phyloP scores from a whole-genome alignment of 2,329 filamentous ascomycete genomes.

The Monilinia vaccinii-corymbosi region DNA sequence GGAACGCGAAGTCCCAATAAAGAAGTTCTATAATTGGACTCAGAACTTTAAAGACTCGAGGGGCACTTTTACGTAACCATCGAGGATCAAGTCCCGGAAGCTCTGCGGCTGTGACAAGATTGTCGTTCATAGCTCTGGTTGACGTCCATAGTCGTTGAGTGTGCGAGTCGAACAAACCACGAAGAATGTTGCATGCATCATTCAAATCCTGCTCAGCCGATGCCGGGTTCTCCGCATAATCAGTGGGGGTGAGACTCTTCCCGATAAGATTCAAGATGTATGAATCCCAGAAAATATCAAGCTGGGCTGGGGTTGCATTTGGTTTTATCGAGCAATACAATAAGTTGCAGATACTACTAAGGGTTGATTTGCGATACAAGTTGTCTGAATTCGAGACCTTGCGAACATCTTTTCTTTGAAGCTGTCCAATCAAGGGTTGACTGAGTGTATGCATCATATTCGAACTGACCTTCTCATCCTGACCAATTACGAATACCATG shows the following conservation, averaged over 20 bases:
- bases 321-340: constrained; percentile 78
- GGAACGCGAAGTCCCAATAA: constrained; percentile 53
- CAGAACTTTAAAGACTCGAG: constrained; percentile 54
- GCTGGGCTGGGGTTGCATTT: constrained; percentile 50
- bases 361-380: constrained; percentile 47
- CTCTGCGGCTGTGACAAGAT: constrained; percentile 49
- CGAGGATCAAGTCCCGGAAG: constrained; percentile 75
- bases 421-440: constrained; percentile 58
- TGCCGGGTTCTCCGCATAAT: constrained; percentile 31
- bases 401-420: constrained; percentile 49
- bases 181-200: constrained; percentile 60
- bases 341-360: constrained; percentile 70
- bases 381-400: constrained; percentile 38
- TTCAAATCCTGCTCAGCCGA: constrained; percentile 40
- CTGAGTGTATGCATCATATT: constrained; percentile 54
- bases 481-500: constrained; percentile 64
- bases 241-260: constrained; percentile 38
- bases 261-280: constrained; percentile 58
- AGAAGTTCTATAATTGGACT: constrained; percentile 50
- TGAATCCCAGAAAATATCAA: constrained; percentile 71
- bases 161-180: constrained; percentile 57
- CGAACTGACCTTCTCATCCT: constrained; percentile 47
- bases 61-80: constrained; percentile 72
- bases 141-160: constrained; percentile 60
- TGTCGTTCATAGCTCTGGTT: constrained; percentile 55